Conservation (phyloP, 257 asterid species). For the Solanum clarkiae region DNA sequence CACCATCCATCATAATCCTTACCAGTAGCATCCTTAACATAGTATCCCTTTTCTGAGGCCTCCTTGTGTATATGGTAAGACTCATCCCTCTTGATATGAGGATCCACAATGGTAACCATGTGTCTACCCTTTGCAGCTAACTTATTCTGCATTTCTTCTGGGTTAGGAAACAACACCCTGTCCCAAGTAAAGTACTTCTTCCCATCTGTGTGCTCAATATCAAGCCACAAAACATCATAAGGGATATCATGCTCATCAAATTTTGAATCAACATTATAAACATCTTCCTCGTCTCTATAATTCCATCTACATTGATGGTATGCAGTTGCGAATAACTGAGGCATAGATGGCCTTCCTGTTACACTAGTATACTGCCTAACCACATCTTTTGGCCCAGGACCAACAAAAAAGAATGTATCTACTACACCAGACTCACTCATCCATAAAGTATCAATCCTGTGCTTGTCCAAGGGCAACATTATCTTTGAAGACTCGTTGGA, state of each 20-base stretch:
- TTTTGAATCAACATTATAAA: slow-evolving; percentile 65
- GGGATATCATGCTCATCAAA: slow-evolving; percentile 95
- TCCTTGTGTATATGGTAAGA: slow-evolving; percentile 77
- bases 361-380: slow-evolving; percentile 77
- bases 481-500: slow-evolving; percentile 40
- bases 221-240: slow-evolving; percentile 96
- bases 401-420: slow-evolving; percentile 84
- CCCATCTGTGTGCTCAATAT: slow-evolving; percentile 94
- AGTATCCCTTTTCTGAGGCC: slow-evolving; percentile 74
- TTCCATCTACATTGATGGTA: slow-evolving; percentile 99
- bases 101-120: slow-evolving; percentile 97
- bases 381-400: slow-evolving; percentile 90
- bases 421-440: slow-evolving; percentile 95
- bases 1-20: slow-evolving; percentile 99
- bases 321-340: slow-evolving; percentile 79
- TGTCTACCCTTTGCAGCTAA: slow-evolving; percentile 88
- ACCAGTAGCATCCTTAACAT: slow-evolving; percentile 76
- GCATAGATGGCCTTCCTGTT: slow-evolving; percentile 84
- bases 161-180: slow-evolving; percentile 65
- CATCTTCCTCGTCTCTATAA: slow-evolving; percentile 96
- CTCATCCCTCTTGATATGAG: slow-evolving; percentile 93
- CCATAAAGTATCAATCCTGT: slow-evolving; percentile 83
- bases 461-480: slow-evolving; percentile 60
- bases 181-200: slow-evolving; percentile 97
- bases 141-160: slow-evolving; percentile 89